Evolutionary conservation across 2,329 filamentous ascomycete species (phyloP).

Genomic region (Xylaria sp.): DNA sequence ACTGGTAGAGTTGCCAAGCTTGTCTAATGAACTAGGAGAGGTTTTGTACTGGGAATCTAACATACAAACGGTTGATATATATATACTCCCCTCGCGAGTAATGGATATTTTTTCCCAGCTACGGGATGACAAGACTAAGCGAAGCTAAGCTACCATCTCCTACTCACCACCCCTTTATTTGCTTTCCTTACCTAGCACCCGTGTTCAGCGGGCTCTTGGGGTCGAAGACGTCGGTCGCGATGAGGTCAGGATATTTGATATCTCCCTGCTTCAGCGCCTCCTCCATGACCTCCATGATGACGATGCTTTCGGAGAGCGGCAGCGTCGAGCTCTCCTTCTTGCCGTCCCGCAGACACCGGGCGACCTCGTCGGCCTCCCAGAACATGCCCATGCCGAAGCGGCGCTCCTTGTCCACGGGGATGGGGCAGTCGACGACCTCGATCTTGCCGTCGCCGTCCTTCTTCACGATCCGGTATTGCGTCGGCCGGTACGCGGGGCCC

Average conservation of each 20-base stretch:
- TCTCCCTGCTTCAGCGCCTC: slow-evolving; percentile 63
- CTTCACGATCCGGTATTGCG: slow-evolving; percentile 71
- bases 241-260: slow-evolving; percentile 64
- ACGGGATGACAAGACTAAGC: background rate
- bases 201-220: slow-evolving; percentile 70
- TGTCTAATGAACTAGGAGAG: no score
- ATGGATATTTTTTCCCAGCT: background rate
- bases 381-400: slow-evolving; percentile 83
- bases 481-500: slow-evolving; percentile 76
- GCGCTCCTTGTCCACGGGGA: slow-evolving; percentile 61
- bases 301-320: slow-evolving; percentile 79
- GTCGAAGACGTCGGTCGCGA: slow-evolving; percentile 68
- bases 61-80: no score
- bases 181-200: slow-evolving; percentile 43
- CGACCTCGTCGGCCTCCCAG: slow-evolving; percentile 86
- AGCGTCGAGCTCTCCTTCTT: slow-evolving; percentile 77
- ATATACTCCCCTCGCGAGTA: background rate
- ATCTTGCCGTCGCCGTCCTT: slow-evolving; percentile 58
- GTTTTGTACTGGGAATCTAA: background rate
- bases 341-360: slow-evolving; percentile 78
- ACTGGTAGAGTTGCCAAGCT: no score
- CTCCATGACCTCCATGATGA: slow-evolving; percentile 82
- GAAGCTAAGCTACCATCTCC: background rate
- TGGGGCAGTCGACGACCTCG: slow-evolving; percentile 64
- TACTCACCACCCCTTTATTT: background rate